Percentiles rank a stretch among this genome's conserved stretches.
Conservation (phyloP, 306 rosid species). For the Bauhinia variegata region DNA sequence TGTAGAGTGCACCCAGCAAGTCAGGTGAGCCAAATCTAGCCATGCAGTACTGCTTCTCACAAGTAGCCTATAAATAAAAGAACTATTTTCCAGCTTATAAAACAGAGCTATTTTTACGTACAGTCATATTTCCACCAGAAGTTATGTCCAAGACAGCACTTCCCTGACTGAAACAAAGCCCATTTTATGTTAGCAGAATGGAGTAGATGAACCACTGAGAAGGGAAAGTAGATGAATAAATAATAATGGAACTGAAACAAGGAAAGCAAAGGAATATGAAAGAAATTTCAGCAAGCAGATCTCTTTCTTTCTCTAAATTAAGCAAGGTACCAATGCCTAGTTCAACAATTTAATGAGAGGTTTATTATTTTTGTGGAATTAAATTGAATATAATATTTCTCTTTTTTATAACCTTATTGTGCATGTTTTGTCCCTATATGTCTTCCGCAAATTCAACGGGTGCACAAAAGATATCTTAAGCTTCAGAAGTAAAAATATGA, state of each 20-base stretch:
- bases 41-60: constrained; percentile 4
- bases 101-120: constrained; percentile 50
- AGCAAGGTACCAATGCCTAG: no score
- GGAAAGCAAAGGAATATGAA: constrained; percentile 2
- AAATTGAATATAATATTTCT: no score
- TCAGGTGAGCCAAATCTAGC: constrained; percentile 3
- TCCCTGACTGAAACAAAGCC: constrained; percentile 79
- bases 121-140: constrained; percentile 85
- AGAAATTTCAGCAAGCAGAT: neutral
- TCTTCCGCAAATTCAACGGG: neutral
- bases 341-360: no score
- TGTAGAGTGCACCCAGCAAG: constrained; percentile 7
- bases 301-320: neutral
- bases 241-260: constrained; percentile 18
- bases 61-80: constrained; percentile 12
- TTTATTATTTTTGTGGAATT: no score
- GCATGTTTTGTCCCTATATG: no score
- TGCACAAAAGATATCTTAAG: neutral
- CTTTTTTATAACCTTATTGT: no score
- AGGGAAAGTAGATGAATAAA: constrained; percentile 21
- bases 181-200: constrained; percentile 31
- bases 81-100: constrained; percentile 19
- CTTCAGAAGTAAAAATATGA: neutral
- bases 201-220: constrained; percentile 14
- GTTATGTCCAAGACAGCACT: constrained; percentile 73